Base-by-base conservation (phyloP, 495 filamentous ascomycete genomes). In the Podospora anserina region DNA sequence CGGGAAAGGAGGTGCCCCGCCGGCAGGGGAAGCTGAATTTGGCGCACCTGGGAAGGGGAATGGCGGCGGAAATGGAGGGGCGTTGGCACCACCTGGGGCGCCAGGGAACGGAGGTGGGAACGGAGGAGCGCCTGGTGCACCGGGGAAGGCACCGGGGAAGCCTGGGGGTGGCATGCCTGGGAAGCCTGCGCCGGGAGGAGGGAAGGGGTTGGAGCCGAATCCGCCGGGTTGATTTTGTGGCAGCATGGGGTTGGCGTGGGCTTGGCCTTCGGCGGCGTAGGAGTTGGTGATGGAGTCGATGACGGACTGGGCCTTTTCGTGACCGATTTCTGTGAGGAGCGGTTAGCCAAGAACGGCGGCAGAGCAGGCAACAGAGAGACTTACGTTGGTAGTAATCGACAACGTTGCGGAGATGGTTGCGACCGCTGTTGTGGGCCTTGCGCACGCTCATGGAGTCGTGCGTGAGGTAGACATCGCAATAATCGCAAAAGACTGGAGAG, bases 401-500 rank as follows among this genome's bases (percentile, higher is more conserved):
- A 15, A 99, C 95, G 78, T 99, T 99, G 69, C 96, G 91, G 61
- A 98, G 84, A 76, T 99, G 95, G 81, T 99, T 99, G 60, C 94
- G 88, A 68, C 95, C 95, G 74, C 87, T 91, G 84, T 99, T 99
- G 81, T 99, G 95, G 18, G 95, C 95, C 82, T 97, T 97, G 75
- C 95, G 92, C 76, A 99, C 95, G 82, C 92, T 96, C 94, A 98
- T 99, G 16, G 92, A 96, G 88, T 99, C 96, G 85, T 99, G 95
- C 67, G 96, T 99, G 72, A 99, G 91, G 86, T 99, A 99, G 79
- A 99, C 96, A 90, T 99, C 95, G 87, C 95, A 99, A 84, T 98
- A 99, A 79, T 99, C 95, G 85, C 95, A 94, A 92, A 79, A 81
- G 70, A 84, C 70, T 79, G 72, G 59, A 53, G 55, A 32, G 4